A percentile compares a stretch with the other conserved stretches of the same genome.
phyloP scores from a whole-genome alignment of 371 early-diverging fungal genomes.

The Apophysomyces ossiformis region DNA sequence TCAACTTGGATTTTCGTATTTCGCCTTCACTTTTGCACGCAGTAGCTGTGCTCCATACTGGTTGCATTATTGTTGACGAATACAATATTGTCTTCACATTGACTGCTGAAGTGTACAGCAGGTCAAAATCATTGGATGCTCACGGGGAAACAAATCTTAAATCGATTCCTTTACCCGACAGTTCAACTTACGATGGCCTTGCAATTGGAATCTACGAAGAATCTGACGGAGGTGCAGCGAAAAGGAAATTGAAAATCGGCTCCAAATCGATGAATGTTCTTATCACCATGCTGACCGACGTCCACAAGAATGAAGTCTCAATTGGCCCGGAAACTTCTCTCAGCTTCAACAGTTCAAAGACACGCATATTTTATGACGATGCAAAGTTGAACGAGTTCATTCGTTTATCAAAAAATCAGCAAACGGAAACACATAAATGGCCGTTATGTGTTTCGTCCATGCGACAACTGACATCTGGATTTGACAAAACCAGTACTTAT shows the following conservation, averaged over 20 bases:
- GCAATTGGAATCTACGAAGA: slow-evolving; percentile 10
- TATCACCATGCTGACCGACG: not conserved
- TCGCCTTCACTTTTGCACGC: slow-evolving; percentile 10
- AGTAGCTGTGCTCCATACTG: slow-evolving; percentile 11
- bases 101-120: slow-evolving; percentile 9
- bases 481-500: not conserved
- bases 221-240: slow-evolving; percentile 10
- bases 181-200: not conserved
- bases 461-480: slow-evolving; percentile 3
- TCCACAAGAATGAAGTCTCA: not conserved
- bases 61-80: slow-evolving; percentile 2
- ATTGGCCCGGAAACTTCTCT: not conserved
- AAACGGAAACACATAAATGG: not conserved
- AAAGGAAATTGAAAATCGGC: slow-evolving; percentile 15
- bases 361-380: not conserved
- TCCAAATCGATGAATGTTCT: slow-evolving; percentile 13
- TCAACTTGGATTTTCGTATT: slow-evolving; percentile 12
- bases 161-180: not conserved
- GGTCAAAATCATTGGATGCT: slow-evolving; percentile 12
- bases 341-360: not conserved
- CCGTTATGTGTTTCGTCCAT: not conserved
- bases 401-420: not conserved
- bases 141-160: slow-evolving; percentile 5
- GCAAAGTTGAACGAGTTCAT: not conserved
- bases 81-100: not conserved